A percentile compares a stretch with the other conserved stretches of the same genome.
Conservation (phyloP, 305 asterid genomes). For the Fraxinus sp. region DNA sequence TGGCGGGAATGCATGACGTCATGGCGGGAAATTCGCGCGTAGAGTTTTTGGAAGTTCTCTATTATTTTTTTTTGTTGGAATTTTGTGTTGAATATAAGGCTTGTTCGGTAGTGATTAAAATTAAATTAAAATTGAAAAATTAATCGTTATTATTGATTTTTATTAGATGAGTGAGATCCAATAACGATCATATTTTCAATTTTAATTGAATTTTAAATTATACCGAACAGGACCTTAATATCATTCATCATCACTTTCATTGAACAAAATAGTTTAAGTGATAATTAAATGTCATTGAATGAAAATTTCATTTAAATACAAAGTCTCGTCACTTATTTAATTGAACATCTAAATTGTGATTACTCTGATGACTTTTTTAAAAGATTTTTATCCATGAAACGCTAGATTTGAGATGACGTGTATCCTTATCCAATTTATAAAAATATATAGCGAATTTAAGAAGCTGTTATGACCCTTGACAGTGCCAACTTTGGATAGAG, state of each 20-base stretch:
- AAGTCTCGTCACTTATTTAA: background rate
- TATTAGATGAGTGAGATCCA: no score
- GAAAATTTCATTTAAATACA: no score
- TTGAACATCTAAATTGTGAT: no score
- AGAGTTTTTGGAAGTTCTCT: background rate
- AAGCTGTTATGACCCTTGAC: background rate
- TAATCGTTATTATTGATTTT: no score
- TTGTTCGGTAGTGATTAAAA: no score
- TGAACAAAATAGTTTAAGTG: no score
- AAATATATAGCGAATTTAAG: background rate
- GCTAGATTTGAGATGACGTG: background rate
- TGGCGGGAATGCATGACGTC: background rate
- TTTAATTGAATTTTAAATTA: no score
- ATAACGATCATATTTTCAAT: no score
- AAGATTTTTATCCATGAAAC: background rate
- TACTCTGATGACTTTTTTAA: background rate
- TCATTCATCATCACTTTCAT: no score
- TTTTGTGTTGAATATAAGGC: background rate
- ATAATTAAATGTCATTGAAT: no score
- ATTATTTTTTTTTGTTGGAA: background rate
- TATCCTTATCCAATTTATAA: background rate
- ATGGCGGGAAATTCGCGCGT: slow-evolving; percentile 4
- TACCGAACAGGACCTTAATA: no score
- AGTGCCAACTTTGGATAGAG: background rate
- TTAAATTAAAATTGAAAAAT: no score